Percentiles rank a stretch among this genome's conserved stretches.
Evolutionary conservation across 1,284 basidiomycete genomes (phyloP).

Genomic region (Ustilago trichophora): DNA sequence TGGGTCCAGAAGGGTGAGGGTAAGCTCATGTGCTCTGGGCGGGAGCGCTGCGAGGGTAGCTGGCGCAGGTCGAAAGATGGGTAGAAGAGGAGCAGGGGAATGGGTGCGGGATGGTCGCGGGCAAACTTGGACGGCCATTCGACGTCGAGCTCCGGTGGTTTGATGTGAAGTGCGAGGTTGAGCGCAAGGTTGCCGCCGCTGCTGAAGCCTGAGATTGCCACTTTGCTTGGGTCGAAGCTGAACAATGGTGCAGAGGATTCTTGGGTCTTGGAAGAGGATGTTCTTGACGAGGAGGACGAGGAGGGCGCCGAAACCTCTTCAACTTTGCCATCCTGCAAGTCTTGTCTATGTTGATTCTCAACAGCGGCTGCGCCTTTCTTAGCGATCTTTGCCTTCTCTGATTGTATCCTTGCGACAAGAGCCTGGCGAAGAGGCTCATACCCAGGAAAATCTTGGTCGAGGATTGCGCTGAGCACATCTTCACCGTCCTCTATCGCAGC

Average conservation of each 20-base stretch:
- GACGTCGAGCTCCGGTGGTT: constrained; percentile 31
- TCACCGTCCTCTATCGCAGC: constrained; percentile 52
- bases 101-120: constrained; percentile 22
- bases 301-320: constrained; percentile 17
- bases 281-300: background rate
- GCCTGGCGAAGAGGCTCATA: constrained; percentile 32
- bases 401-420: constrained; percentile 18
- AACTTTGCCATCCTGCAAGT: constrained; percentile 30
- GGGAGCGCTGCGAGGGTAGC: constrained; percentile 39
- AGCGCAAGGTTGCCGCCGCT: constrained; percentile 62
- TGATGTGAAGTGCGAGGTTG: constrained; percentile 43
- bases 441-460: constrained; percentile 29
- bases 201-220: constrained; percentile 56
- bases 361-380: constrained; percentile 14
- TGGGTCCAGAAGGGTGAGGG: constrained; percentile 30
- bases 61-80: constrained; percentile 53
- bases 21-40: constrained; percentile 38
- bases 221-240: constrained; percentile 29
- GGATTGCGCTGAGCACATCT: constrained; percentile 48
- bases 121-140: constrained; percentile 40
- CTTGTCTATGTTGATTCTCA: constrained; percentile 18
- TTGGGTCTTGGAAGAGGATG: background rate
- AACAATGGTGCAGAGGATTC: background rate
- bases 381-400: constrained; percentile 22
- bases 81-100: constrained; percentile 53